A percentile compares a stretch with the other conserved stretches of the same genome.
phyloP scores from a whole-genome alignment of 2,329 filamentous ascomycete genomes.

The Talaromyces marneffei region DNA sequence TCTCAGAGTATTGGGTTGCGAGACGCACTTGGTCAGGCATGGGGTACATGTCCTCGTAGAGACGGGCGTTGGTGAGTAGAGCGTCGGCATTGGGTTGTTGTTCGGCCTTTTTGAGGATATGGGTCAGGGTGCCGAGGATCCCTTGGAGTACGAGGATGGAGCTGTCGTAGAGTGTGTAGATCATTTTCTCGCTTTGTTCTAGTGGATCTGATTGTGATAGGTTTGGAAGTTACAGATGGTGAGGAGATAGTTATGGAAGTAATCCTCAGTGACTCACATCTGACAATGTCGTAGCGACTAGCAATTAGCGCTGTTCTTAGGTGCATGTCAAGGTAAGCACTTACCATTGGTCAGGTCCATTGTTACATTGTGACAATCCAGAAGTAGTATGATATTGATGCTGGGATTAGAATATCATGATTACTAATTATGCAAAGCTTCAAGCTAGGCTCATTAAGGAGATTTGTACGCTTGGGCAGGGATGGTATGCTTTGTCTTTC shows the following conservation, averaged over 20 bases:
- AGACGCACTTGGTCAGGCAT: conserved; percentile 46
- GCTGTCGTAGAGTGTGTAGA: conserved; percentile 1
- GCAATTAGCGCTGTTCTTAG: neutral
- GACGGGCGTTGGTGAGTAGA: neutral
- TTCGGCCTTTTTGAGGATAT: conserved; percentile 9
- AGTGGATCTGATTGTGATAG: neutral
- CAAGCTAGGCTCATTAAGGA: neutral
- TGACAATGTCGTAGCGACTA: too few relatives aligned
- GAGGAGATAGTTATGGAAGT: too few relatives aligned
- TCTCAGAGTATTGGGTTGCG: conserved; percentile 1
- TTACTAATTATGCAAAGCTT: too few relatives aligned
- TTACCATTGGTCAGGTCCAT: neutral
- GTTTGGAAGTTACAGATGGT: too few relatives aligned
- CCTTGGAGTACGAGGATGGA: neutral
- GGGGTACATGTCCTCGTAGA: conserved; percentile 10
- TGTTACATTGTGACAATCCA: too few relatives aligned
- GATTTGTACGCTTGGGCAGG: neutral
- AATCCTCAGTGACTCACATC: too few relatives aligned
- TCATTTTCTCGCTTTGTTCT: neutral
- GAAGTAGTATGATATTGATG: too few relatives aligned
- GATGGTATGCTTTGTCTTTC: neutral
- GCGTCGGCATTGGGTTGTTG: neutral
- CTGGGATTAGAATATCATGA: too few relatives aligned
- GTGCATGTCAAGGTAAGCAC: neutral
- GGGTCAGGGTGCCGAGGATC: neutral